Base-by-base conservation (phyloP, 2,329 filamentous ascomycete species). In the Talaromyces sp. region DNA sequence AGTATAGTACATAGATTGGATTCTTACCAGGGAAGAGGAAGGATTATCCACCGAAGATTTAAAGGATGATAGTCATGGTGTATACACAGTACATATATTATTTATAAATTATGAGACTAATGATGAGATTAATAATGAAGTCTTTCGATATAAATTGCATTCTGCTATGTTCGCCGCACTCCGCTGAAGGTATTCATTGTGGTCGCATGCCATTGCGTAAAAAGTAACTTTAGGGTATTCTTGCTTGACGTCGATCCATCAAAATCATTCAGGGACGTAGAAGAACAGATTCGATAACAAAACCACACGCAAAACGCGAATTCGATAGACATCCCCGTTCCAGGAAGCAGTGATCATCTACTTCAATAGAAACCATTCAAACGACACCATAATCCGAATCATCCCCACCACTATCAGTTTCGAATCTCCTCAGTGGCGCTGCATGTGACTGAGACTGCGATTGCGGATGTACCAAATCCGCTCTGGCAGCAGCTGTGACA, bases 371-470 rank as follows among this genome's bases (percentile, higher is more conserved):
- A 36, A 7, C 9, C 2, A 36, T 21, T 51, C 13, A 56, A 33
- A 56, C 19, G 31, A 56, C 17, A 5, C 35, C 43, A 33, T 33
- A 56, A 35, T 56, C 48, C 21, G 45, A 48, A 5, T 22, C 31
- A 19, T 56, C 36, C 9, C 25, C 33, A 59, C 35, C 35, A 40
- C 54, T 48, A 37, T 55, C 56, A 53, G 39, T 39, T 17, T 54
- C 48, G 22, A 25, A 15, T 15, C 48, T 52, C 17, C 35, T 39
- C 35, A 33, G 35, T 21, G 48, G 39, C 19, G 28, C 28, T 5
- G 28, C 11, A 19, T 52, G 48, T 52, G 46, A 51, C 19, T 51
- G 46, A n/a, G 31, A 51, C 33, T 35, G 46, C 8, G 48, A 48
- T n/a, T 48, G 48, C 22, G 48, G 39, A 52, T 52, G 48, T 19